These are phyloP conservation scores for Teratosphaeria gauchensis DNA, from an alignment of 2,329 filamentous ascomycete genomes.

Conservation along the genomic window DNA sequence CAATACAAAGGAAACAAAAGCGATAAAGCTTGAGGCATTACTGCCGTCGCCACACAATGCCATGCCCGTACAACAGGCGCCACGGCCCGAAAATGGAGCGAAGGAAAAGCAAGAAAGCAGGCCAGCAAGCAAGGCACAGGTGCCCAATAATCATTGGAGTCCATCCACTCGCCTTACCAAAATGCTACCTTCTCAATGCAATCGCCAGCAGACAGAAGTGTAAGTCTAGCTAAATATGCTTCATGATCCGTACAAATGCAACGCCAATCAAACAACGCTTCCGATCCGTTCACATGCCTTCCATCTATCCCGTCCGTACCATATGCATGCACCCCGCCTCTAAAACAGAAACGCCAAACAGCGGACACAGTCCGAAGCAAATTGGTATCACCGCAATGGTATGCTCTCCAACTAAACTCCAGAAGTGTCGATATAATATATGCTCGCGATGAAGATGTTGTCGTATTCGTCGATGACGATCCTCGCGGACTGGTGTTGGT, in stretches of 20 bases:
- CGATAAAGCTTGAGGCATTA: not conserved
- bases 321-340: not conserved
- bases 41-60: not conserved
- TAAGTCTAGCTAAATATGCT: not conserved
- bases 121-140: not conserved
- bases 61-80: not conserved
- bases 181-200: not conserved
- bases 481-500: not conserved
- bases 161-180: not conserved
- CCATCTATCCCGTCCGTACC: not conserved
- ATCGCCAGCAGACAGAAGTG: not conserved
- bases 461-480: not conserved
- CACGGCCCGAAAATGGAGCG: not conserved
- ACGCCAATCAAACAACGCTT: not conserved
- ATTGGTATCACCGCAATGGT: not conserved
- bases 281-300: not conserved
- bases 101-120: not conserved
- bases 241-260: not conserved
- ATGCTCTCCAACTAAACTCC: not conserved
- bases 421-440: not conserved
- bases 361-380: not conserved
- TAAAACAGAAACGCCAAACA: not conserved
- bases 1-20: not conserved
- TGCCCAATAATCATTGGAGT: not conserved
- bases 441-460: not conserved